Base-by-base conservation (phyloP, 2,329 filamentous ascomycete genomes). In the Aspergillus calidoustus region DNA sequence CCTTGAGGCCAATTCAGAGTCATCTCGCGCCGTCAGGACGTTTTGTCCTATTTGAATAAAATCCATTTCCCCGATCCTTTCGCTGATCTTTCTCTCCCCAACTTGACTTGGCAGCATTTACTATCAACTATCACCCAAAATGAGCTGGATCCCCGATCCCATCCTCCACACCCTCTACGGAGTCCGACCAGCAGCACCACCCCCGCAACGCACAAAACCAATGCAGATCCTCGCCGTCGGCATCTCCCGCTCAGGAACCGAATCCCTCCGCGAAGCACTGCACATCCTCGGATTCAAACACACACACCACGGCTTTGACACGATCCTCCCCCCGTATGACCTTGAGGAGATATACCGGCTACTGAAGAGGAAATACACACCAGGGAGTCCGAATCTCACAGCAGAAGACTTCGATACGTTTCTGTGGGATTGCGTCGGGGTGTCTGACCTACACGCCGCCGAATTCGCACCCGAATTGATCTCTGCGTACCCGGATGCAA, bases 401-500 rank as follows among this genome's bases (percentile, higher is more conserved):
- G 57, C 59, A 0, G 47, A 34, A 2, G 68, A 75, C 38, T 76
- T 67, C 17, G 75, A n/a, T n/a, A n/a, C n/a, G n/a, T n/a, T n/a
- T n/a, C n/a, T n/a, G n/a, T n/a, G n/a, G n/a, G n/a, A n/a, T n/a
- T n/a, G n/a, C n/a, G n/a, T 67, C 17, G 75, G 71, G 1, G 68
- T 74, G 2, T 72, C 71, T 7, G 77, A 80, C 52, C 61, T 72
- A 1, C 70, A 76, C 1, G 68, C 68, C 6, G 66, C 62, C 1
- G 64, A 71, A 30, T 79, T 80, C 63, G 70, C 69, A 1, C 63
- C 64, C 7, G 78, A 80, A 38, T 64, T 80, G 0, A 64, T 77
- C 9, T 54, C 62, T 4, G 69, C 73, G 1, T 80, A 79, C 52
- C 77, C 78, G 0, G 65, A 74, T 3, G 66, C 67, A 0, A 70